Evolutionary conservation across 2,329 filamentous ascomycete species (phyloP).

Genomic region (Phaeosphaeriaceae sp.): DNA sequence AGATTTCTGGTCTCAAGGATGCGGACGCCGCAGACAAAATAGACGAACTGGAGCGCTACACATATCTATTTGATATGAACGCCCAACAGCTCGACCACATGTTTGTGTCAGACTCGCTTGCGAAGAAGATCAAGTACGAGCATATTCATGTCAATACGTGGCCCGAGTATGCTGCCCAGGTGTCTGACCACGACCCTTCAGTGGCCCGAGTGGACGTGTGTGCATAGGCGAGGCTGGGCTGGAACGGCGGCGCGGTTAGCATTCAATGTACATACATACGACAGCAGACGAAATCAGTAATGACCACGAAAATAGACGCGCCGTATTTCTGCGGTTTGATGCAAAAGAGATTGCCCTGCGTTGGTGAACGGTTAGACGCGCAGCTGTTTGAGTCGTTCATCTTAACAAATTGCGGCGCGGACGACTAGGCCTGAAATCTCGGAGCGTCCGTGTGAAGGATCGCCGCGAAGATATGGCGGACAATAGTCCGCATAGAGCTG

Average conservation of each 20-base stretch:
- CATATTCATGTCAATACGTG: constrained; percentile 77
- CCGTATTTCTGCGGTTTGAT: not conserved
- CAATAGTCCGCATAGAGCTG: not conserved
- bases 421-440: constrained; percentile 4
- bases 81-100: constrained; percentile 75
- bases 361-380: constrained; percentile 1
- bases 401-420: constrained; percentile 20
- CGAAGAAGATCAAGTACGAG: constrained; percentile 60
- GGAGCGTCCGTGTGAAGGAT: not conserved
- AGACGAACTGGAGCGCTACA: constrained; percentile 67
- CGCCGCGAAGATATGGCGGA: not conserved
- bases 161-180: constrained; percentile 62
- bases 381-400: constrained; percentile 12
- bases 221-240: constrained; percentile 20
- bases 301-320: not conserved
- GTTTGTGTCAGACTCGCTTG: constrained; percentile 66
- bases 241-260: constrained; percentile 1
- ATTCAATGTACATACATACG: not conserved
- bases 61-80: constrained; percentile 74
- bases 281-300: constrained; percentile 1
- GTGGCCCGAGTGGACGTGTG: constrained; percentile 71
- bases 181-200: constrained; percentile 74
- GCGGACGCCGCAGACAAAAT: constrained; percentile 66
- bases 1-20: constrained; percentile 64
- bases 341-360: not conserved